Base-by-base conservation (phyloP, 2,329 filamentous ascomycete genomes). In the Orbilia blumenaviensis region DNA sequence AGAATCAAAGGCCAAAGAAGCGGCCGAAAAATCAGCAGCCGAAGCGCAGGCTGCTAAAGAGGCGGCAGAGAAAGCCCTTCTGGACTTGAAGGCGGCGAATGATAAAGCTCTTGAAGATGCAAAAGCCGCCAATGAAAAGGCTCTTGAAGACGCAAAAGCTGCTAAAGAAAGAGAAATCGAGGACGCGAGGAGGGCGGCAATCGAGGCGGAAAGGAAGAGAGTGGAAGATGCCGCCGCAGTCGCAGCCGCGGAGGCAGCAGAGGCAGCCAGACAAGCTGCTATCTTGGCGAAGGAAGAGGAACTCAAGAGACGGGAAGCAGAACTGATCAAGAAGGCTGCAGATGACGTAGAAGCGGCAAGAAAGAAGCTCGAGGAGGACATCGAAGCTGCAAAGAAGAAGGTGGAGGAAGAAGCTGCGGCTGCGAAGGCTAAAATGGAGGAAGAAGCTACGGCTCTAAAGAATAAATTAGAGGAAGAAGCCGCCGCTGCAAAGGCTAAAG, bases 401-500 rank as follows among this genome's bases (percentile, higher is more conserved):
- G 81, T 80, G 54, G 78, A 80, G 42, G 81, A 82, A 68, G 44
- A 79, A 10, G 54, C 44, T n/a, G 62, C 52, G 3, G 69, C 69
- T 21, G 68, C 67, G 18, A 69, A 84, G 23, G 84, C 84, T 1
- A 86, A 86, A 79, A 87, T 87, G 80, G 86, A 84, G 77, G 79
- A 86, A 38, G 76, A 78, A n/a, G 79, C 18, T 80, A 86, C 38
- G 84, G 85, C 86, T 62, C 83, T 84, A 16, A 66, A 84, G 25
- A 84, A 85, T 1, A 86, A 86, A 79, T 87, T 87, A 80, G 86
- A 84, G 77, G 79, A 85, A 38, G 74, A 78, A 2, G 56, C 48
- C 12, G 58, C 67, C 1, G 67, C 58, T 25, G 50, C 41, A 8
- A 56, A 56, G 32, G 52, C 52, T n/a, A 56, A 56, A 16, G 41